Evolutionary conservation across 768 basidiomycete genomes (phyloP), one percentile per base, ranked within the genome.

Genomic region (Lentinula raphanica): DNA sequence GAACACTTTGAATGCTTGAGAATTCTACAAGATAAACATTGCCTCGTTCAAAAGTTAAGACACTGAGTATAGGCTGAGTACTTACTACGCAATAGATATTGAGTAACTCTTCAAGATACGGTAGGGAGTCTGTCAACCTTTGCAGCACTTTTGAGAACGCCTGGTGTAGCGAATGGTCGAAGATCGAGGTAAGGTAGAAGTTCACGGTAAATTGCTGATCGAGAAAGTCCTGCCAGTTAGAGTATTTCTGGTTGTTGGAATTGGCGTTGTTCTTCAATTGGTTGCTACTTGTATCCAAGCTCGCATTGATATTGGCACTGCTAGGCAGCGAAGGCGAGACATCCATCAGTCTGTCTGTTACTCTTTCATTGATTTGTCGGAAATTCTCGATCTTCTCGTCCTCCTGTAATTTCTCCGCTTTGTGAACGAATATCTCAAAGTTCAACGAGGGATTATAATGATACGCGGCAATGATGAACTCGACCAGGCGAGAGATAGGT

Each of bases 321-420:
- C 23, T 53, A 17, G 32, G 12, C 15, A 31, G 17, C n/a, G 46
- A 31, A 48, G 46, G 46, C 25, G 82, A 81, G 54, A 86, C 79
- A 65, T 96, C 94, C 56, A 83, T 69, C 25, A 96, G 80, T 62
- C 92, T 87, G 69, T 95, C 93, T 35, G 83, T 79, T 13, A 95
- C 85, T 12, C 92, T 85, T 67, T 93, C 86, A 61, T 95, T 89
- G 60, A 98, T 92, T 67, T 93, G 90, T 50, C 91, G 81, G 70
- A 93, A 94, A 68, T 92, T 93, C 68, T 97, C 92, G 57, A 89
- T 84, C 69, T 93, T 89, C 68, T 96, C 94, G 61, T 95, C 94
- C 63, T 96, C 93, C 58, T 88, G 85, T 42, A 96, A 75, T 49
- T 48, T 90, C 71, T 98, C 96, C 6, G 92, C 88, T 71, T 98